Base-by-base conservation (phyloP, 2,329 filamentous ascomycete genomes). In the Chaetoscypha palmicola region DNA sequence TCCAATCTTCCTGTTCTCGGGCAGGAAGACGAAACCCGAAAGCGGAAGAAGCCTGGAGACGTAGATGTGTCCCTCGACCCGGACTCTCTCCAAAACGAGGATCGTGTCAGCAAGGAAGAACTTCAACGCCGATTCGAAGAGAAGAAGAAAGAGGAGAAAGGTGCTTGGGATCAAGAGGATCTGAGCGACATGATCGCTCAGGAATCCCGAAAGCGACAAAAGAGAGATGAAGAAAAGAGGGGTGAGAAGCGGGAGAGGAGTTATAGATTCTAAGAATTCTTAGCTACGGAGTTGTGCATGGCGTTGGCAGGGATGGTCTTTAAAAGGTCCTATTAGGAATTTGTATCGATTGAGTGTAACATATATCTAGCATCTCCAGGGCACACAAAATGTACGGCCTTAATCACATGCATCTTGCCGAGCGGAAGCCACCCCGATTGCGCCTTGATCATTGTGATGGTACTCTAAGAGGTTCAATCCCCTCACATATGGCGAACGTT, bases 41-140 rank as follows among this genome's bases (percentile, higher is more conserved):
- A 94, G 69, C 78, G 88, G 58, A 98, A 97, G 79, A 95, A 96
- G 75, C 90, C 86, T 3, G 92, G 91, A 31, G 92, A 98, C 62
- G 77, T 98, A 19, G 92, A 98, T 55, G 84, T 97, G 21, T 87
- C 89, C 19, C 79, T 98, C 51, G 89, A 97, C 58, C 79, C 87
- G 4, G 91, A 97, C 61, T 76, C 83, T 28, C 65, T 98, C 48
- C 79, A 79, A 52, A 73, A 77, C 31, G 76, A 82, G 48, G 87
- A 88, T 55, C 85, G 83, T 34, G 74, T 97, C 58, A 84, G 77
- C 66, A 94, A 91, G 64, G 90, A 95, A 20, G 86, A 90, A 56
- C 64, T 98, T 58, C 77, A 76, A 63, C 80, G 76, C 58, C 76
- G 83, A 60, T 98, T 94, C 59, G 90, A 97, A 46, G 79, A 72